Evolutionary conservation across 2,329 filamentous ascomycete species (phyloP).

Genomic region (Cladosporium sp.): DNA sequence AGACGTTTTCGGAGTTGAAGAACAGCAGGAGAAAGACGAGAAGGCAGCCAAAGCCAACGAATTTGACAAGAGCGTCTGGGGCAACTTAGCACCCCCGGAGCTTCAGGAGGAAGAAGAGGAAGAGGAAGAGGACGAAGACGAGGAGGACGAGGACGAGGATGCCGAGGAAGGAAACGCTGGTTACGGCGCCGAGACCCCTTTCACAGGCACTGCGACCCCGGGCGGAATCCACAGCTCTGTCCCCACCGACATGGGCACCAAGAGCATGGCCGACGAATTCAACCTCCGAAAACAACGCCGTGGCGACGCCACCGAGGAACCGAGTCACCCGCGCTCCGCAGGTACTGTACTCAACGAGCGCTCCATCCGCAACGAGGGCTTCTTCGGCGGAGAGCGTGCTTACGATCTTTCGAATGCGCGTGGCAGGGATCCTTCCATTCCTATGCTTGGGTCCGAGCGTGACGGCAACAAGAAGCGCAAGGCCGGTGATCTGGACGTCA

Average conservation of each 20-base stretch:
- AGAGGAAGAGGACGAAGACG: constrained; percentile 50
- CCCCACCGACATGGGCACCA: constrained; percentile 71
- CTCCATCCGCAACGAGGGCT: constrained; percentile 77
- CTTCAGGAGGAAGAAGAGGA: constrained; percentile 65
- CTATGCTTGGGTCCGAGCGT: constrained; percentile 73
- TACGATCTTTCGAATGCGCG: constrained; percentile 70
- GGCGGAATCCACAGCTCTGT: constrained; percentile 74
- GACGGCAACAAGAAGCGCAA: constrained; percentile 79
- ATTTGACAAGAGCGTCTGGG: constrained; percentile 84
- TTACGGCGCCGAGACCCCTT: constrained; percentile 63
- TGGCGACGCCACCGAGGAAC: constrained; percentile 84
- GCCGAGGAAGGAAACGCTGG: constrained; percentile 59
- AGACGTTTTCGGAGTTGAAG: constrained; percentile 73
- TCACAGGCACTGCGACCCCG: constrained; percentile 65
- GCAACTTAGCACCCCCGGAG: constrained; percentile 75
- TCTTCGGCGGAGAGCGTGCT: constrained; percentile 90
- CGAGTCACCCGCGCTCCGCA: constrained; percentile 64
- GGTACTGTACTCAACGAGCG: constrained; percentile 89
- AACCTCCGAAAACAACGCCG: constrained; percentile 81
- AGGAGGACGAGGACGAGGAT: constrained; percentile 64
- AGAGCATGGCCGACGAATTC: constrained; percentile 78
- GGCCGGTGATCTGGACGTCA: constrained; percentile 89
- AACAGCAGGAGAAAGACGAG: constrained; percentile 30
- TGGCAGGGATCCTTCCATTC: constrained; percentile 47
- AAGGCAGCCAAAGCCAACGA: constrained; percentile 58